A percentile compares a stretch with the other conserved stretches of the same genome.
Evolutionary conservation across 2,329 filamentous ascomycete species (phyloP).

Genomic region (Sclerotinia glacialis): DNA sequence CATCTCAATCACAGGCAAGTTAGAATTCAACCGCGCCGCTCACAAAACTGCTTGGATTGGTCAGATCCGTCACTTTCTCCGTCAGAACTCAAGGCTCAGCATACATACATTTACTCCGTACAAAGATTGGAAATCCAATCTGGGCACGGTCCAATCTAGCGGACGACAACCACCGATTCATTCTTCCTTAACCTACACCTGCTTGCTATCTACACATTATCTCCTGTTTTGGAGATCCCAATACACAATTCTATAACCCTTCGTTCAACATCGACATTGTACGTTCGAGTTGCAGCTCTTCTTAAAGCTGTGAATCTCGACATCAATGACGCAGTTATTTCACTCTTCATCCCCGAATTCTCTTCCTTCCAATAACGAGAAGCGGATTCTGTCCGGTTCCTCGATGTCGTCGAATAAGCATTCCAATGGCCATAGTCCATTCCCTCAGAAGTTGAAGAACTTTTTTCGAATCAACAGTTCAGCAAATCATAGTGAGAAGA

Average conservation of each 20-base stretch:
- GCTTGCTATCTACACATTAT: neutral
- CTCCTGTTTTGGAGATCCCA: conserved; percentile 1
- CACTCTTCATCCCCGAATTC: conserved; percentile 33
- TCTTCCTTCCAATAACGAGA: conserved; percentile 36
- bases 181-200: conserved; percentile 6
- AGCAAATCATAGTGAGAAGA: conserved; percentile 41
- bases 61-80: neutral
- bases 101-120: too few relatives aligned
- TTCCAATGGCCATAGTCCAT: conserved; percentile 54
- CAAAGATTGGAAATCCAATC: neutral
- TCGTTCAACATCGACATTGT: neutral
- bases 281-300: conserved; percentile 34
- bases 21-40: neutral
- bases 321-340: conserved; percentile 37
- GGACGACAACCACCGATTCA: conserved; percentile 13
- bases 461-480: conserved; percentile 66
- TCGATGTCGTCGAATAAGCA: conserved; percentile 49
- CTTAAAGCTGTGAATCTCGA: conserved; percentile 31
- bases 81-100: neutral
- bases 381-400: conserved; percentile 37
- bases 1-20: too few relatives aligned
- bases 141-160: neutral
- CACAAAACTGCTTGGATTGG: neutral
- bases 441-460: conserved; percentile 66
- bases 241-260: neutral